phyloP scores from a whole-genome alignment of 805 yeast species.

The Candida michaelii region DNA sequence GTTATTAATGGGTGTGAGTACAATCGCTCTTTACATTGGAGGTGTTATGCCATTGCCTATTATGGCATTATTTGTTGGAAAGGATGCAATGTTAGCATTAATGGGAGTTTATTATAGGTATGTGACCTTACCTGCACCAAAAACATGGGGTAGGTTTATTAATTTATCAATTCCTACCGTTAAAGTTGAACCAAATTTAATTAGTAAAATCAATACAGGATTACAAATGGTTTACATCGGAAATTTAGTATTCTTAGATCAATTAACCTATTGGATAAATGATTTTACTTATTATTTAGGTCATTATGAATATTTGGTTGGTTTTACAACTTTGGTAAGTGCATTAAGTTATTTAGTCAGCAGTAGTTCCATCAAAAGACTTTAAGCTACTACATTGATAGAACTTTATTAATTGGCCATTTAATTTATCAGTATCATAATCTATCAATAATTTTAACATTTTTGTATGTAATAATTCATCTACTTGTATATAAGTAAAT shows the following conservation, averaged over 20 bases:
- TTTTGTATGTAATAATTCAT: neutral
- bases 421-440: neutral
- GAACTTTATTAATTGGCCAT: slow-evolving; percentile 5
- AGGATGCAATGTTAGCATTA: slow-evolving; percentile 73
- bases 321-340: slow-evolving; percentile 68
- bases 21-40: slow-evolving; percentile 69
- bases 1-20: slow-evolving; percentile 80
- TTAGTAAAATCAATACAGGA: slow-evolving; percentile 87
- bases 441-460: slow-evolving; percentile 5
- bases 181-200: slow-evolving; percentile 80
- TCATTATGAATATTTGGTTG: slow-evolving; percentile 22
- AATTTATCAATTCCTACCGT: slow-evolving; percentile 81
- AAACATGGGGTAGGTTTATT: slow-evolving; percentile 68
- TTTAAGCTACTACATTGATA: slow-evolving; percentile 22
- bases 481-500: slow-evolving; percentile 1
- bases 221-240: slow-evolving; percentile 90
- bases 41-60: slow-evolving; percentile 65
- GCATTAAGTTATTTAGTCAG: slow-evolving; percentile 76
- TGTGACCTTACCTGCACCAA: slow-evolving; percentile 71
- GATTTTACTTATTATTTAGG: slow-evolving; percentile 17
- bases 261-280: slow-evolving; percentile 21
- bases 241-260: slow-evolving; percentile 30
- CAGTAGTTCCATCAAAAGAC: slow-evolving; percentile 54
- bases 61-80: slow-evolving; percentile 73
- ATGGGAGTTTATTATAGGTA: slow-evolving; percentile 75